A percentile compares a stretch with the other conserved stretches of the same genome.
Conservation (phyloP, 177 flowering plant species). For the Vitis hybrid region DNA sequence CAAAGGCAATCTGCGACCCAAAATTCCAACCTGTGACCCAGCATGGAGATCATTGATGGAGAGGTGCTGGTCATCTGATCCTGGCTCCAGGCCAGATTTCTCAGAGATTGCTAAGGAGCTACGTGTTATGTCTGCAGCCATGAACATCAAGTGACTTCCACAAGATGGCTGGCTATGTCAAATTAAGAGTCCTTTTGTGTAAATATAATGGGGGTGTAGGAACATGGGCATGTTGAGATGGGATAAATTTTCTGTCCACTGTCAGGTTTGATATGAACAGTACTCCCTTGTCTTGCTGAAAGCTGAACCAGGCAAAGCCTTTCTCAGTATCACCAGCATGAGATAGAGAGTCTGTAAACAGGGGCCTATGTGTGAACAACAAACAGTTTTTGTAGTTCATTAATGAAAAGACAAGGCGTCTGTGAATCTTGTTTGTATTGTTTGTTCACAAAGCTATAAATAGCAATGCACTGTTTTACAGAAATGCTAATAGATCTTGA, state of each 20-base stretch:
- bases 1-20: conserved; percentile 37
- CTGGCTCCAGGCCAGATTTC: conserved; percentile 38
- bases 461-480: background rate
- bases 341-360: background rate
- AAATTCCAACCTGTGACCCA: conserved; percentile 47
- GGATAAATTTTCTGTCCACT: conserved; percentile 7
- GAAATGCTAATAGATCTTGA: no score
- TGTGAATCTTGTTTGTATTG: background rate
- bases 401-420: background rate
- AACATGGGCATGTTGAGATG: conserved; percentile 5
- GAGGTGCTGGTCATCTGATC: conserved; percentile 56
- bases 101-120: conserved; percentile 43
- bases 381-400: background rate
- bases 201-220: background rate
- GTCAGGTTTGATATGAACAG: background rate
- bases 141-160: conserved; percentile 26
- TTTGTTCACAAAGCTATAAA: background rate
- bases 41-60: conserved; percentile 51
- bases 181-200: background rate
- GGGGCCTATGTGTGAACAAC: background rate
- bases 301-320: background rate
- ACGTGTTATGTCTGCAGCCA: conserved; percentile 38
- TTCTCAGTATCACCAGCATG: background rate
- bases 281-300: background rate
- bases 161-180: background rate